phyloP scores from a whole-genome alignment of 1,139 yeast genomes.

The Taphrina wiesneri region DNA sequence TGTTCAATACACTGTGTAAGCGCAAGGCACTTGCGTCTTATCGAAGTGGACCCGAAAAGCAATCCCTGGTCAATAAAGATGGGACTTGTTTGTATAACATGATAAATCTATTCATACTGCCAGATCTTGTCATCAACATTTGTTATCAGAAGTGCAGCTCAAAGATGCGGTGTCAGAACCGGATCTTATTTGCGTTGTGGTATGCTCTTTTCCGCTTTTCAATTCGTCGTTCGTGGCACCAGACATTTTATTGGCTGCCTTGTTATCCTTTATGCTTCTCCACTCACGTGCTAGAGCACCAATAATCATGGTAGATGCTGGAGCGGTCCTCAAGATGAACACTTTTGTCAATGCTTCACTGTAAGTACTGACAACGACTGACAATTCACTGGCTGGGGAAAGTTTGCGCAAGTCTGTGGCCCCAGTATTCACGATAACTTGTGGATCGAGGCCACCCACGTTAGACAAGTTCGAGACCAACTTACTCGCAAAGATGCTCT shows the following conservation, averaged over 20 bases:
- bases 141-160: not conserved
- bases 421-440: not conserved
- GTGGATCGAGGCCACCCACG: not conserved
- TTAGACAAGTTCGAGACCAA: not conserved
- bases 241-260: not conserved
- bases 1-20: no score
- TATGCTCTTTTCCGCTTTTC: not conserved
- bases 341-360: not conserved
- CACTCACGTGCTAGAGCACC: not conserved
- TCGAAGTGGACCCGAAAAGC: no score
- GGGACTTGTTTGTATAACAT: no score
- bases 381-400: not conserved
- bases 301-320: not conserved
- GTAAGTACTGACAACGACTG: not conserved
- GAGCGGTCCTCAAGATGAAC: not conserved
- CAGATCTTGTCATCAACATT: not conserved
- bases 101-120: not conserved
- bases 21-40: not conserved
- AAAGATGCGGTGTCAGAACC: not conserved
- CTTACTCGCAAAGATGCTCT: slow-evolving; percentile 3
- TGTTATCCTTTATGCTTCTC: not conserved
- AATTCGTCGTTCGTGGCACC: not conserved
- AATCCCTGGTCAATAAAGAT: no score
- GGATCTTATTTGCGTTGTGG: not conserved
- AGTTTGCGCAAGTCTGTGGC: not conserved